Base-by-base conservation (phyloP, 345 rosid species). In the Raphanus raphanistrum region DNA sequence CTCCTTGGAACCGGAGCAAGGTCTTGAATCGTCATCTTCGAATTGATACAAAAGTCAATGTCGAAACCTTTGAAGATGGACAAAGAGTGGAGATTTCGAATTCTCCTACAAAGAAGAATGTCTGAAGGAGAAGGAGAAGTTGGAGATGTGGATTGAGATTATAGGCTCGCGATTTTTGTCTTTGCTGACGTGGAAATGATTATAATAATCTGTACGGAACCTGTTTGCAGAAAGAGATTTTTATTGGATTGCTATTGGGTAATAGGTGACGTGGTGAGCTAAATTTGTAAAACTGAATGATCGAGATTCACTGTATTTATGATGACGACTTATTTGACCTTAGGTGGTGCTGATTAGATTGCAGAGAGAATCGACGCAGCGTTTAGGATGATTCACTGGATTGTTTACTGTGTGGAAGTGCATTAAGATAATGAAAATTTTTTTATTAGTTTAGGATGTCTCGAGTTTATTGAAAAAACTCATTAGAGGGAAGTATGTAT, bases 11-110 rank as follows among this genome's bases (percentile, higher is more conserved):
- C 79, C 8, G 87, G 84, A 11, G 81, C 28, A 33, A 79, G 59
- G 62, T 76, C 84, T 69, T 73, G 88, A 73, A 85, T 83, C 67
- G 97, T 90, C 97, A 92, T 92, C 85, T 81, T 86, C 1, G 5
- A 15, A 5, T 69, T 50, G 26, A 35, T 15, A 38, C 11, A 13
- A 58, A 58, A 67, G 36, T 67, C 55, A 63, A 32, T 0, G 4
- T 12, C 63, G 63, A 59, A 59, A 11, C 63, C 63, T 59, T 59
- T 59, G 59, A 36, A 69, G 15, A 25, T 50, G 8, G 3, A 16
- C 5, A 0, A 0, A 50, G 12, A 67, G 50, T 27, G 38, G 17
- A 63, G 71, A 36, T 74, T 50, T 61, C 29, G 43, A 67, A 58
- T 16, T 33, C 28, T 32, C 4, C 54, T 15, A 33, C 25, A 3